Conservation (phyloP, 352 stramenopile genomes). For the Phytopythium helicoides region DNA sequence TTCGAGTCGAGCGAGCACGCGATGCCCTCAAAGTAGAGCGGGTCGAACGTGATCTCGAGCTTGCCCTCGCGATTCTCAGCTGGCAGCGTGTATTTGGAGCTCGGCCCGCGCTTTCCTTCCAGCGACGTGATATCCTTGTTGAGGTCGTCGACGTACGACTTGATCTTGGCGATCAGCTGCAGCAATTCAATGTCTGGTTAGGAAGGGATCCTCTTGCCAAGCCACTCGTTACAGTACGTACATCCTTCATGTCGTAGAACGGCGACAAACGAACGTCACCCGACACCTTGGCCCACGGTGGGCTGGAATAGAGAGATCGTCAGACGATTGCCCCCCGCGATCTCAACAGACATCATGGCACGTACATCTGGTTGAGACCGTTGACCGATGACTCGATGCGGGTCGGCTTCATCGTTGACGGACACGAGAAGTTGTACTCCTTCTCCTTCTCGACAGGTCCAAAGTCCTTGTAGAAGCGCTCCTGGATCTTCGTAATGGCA, state of each 20-base stretch:
- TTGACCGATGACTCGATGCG: slow-evolving; percentile 68
- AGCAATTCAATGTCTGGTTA: neutral
- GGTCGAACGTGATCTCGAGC: slow-evolving; percentile 84
- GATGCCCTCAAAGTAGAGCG: slow-evolving; percentile 83
- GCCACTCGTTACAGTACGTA: slow-evolving; percentile 21
- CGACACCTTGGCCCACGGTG: slow-evolving; percentile 85
- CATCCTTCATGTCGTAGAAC: slow-evolving; percentile 89
- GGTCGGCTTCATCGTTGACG: slow-evolving; percentile 79
- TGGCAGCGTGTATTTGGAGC: slow-evolving; percentile 89
- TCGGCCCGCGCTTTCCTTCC: slow-evolving; percentile 71
- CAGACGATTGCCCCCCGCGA: neutral
- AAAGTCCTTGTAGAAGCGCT: slow-evolving; percentile 90
- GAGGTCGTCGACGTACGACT: slow-evolving; percentile 79
- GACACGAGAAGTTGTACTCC: slow-evolving; percentile 87
- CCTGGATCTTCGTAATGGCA: slow-evolving; percentile 77
- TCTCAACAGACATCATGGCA: slow-evolving; percentile 1
- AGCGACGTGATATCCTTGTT: slow-evolving; percentile 80
- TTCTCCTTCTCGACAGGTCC: slow-evolving; percentile 67
- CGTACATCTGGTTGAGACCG: slow-evolving; percentile 71
- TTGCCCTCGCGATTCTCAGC: slow-evolving; percentile 73
- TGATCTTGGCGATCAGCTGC: slow-evolving; percentile 54
- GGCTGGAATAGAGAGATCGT: slow-evolving; percentile 31
- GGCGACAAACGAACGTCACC: slow-evolving; percentile 90
- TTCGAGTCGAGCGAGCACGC: slow-evolving; percentile 87
- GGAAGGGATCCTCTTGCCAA: neutral